Evolutionary conservation across 345 rosid species (phyloP), one percentile per base, ranked within the genome.

Genomic region (Hibiscus trionum): DNA sequence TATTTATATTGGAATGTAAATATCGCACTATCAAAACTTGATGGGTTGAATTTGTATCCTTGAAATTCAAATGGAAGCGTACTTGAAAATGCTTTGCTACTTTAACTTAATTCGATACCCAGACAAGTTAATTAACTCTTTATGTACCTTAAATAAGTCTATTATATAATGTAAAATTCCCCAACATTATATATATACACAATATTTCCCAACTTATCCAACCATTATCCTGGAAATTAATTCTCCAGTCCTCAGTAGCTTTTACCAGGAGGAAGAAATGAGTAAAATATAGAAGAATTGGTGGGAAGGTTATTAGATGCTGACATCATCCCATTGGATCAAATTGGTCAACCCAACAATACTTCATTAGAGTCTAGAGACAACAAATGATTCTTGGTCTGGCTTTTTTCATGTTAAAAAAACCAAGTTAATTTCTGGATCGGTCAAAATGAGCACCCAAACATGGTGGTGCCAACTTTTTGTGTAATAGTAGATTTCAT

Each of bases 81-180:
- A 35, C 37, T 35, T 35, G 37, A 35, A 35, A 35, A 4, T 35
- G 0, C 42, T 4, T 37, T 37, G 42, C 10, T 37, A 39, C 44
- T 39, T 39, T 8, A 39, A 39, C 44, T 39, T 39, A 39, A 39
- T 39, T 39, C 10, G 44, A 39, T 39, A 39, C 44, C 44, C 10
- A 8, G 44, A 39, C 42, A 37, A 37, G 42, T 7, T 37, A 6
- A 6, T 39, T 39, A 39, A 39, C 44, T 39, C 19, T 75, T 67
- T 61, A n/a, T 62, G 77, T 74, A 67, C 70, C 69, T 75, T 69
- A 27, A 67, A 15, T 77, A 47, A 46, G 50, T 62, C 46, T 61
- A 71, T 64, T 11, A 60, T 37, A 57, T 14, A 66, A 65, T 78
- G 74, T 65, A 46, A 82, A 77, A 71, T 60, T 72, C 80, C 79